Evolutionary conservation across 2,329 filamentous ascomycete species (phyloP), one percentile per base, ranked within the genome.

Genomic region (Aspergillus calidoustus): DNA sequence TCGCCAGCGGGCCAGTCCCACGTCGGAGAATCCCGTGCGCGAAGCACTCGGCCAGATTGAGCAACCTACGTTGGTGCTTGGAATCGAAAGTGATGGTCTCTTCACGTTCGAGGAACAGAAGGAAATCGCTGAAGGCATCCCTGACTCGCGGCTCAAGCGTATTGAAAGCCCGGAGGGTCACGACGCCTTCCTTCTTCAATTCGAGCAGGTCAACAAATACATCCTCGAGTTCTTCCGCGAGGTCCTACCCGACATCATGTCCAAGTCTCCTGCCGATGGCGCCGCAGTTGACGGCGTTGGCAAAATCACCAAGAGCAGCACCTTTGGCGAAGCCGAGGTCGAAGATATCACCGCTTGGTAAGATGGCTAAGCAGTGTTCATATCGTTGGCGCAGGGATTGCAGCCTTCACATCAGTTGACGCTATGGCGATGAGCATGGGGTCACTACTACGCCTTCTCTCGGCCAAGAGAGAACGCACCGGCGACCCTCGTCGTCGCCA

Each of bases 31-130:
- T 15, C 72, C 85, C 28, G 88, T 96, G 34, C 84, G 86, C 28
- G 87, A 92, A 62, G 94, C 94, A 0, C 83, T 99, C 4, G 87
- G 86, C 0, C 80, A 91, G 74, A 95, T 99, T 60, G 82, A 93
- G 73, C 95, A 99, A 77, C 95, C 95, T 0, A 90, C 91, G 0
- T 83, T 99, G 7, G 92, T 99, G 1, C 84, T 99, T 1, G 95
- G 95, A 3, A 99, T 99, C 62, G 92, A 98, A 77, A 94, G 90
- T 57, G 95, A 99, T 71, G 95, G 95, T 0, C 86, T 99, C 1
- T 99, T 99, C 77, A 98, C 94, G 0, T 98, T 97, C 76, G 93
- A 93, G 6, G 95, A 99, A 80, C 95, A 99, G 80, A 84, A 97
- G 76, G 93, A 98, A 79, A 82, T 99, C 57, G 95, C 94, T 0